Percentiles rank a stretch among this genome's conserved stretches.
Conservation (phyloP, 1,139 yeast species). For the Hemisphaericaspora xylanilytica region DNA sequence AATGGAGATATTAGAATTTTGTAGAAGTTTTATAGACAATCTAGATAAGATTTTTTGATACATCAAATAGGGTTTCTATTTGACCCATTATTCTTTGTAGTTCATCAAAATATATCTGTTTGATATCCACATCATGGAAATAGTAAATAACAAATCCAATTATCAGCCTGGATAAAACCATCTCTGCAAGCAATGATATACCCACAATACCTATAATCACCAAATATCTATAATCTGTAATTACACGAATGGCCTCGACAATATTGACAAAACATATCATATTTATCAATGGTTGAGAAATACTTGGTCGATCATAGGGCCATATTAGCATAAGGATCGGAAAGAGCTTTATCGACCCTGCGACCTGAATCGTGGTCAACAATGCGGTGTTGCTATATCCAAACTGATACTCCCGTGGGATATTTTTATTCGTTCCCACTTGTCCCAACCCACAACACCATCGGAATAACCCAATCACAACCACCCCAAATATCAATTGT, state of each 20-base stretch:
- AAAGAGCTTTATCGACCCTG: constrained; percentile 76
- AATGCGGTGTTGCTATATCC: constrained; percentile 40
- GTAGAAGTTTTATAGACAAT: neutral
- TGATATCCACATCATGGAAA: neutral
- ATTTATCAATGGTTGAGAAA: constrained; percentile 60
- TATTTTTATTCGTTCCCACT: constrained; percentile 13
- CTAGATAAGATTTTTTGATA: constrained; percentile 2
- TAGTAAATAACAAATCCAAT: neutral
- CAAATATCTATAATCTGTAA: constrained; percentile 16
- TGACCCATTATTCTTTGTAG: neutral
- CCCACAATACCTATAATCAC: neutral
- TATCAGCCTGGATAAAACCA: neutral
- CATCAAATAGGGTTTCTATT: neutral
- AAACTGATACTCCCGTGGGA: constrained; percentile 20
- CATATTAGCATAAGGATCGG: constrained; percentile 95
- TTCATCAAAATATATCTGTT: neutral
- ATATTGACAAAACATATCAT: constrained; percentile 61
- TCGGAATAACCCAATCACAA: constrained; percentile 43
- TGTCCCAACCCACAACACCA: constrained; percentile 34
- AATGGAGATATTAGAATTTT: constrained; percentile 13
- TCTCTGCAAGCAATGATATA: neutral
- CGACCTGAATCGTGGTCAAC: constrained; percentile 66
- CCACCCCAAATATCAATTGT: constrained; percentile 50
- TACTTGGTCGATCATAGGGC: constrained; percentile 80
- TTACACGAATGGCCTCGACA: constrained; percentile 63